Conservation (phyloP, 352 stramenopile species). For the Thraustochytrium sp. region DNA sequence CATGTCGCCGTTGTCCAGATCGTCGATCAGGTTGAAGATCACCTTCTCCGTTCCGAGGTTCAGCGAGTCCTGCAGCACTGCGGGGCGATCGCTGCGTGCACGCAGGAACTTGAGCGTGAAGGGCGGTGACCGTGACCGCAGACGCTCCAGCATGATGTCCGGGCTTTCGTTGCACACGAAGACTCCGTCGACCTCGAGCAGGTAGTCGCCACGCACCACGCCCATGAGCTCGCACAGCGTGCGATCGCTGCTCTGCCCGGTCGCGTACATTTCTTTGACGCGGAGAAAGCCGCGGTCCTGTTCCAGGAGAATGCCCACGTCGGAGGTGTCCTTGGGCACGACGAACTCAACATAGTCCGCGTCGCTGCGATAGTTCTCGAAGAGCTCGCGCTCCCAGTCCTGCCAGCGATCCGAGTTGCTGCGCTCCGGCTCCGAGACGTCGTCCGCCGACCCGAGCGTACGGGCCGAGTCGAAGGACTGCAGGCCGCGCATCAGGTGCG, state of each 20-base stretch:
- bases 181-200: neutral
- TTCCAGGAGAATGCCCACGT: neutral
- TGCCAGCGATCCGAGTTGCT: neutral
- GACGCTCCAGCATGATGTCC: neutral
- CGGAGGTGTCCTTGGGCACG: neutral
- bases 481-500: neutral
- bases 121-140: neutral
- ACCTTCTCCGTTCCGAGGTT: constrained; percentile 21
- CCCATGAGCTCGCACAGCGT: neutral
- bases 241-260: neutral
- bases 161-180: constrained; percentile 36
- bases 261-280: neutral
- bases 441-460: constrained; percentile 16
- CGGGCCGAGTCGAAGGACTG: neutral
- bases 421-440: neutral
- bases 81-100: neutral
- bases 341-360: constrained; percentile 1
- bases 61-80: constrained; percentile 26
- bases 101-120: neutral
- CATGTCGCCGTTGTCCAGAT: constrained; percentile 30
- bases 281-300: constrained; percentile 33
- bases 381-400: neutral
- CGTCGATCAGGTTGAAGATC: constrained; percentile 38
- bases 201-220: neutral
- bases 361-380: neutral